Conservation (phyloP, 129 eudicot genomes). For the Flaveria bidentis region DNA sequence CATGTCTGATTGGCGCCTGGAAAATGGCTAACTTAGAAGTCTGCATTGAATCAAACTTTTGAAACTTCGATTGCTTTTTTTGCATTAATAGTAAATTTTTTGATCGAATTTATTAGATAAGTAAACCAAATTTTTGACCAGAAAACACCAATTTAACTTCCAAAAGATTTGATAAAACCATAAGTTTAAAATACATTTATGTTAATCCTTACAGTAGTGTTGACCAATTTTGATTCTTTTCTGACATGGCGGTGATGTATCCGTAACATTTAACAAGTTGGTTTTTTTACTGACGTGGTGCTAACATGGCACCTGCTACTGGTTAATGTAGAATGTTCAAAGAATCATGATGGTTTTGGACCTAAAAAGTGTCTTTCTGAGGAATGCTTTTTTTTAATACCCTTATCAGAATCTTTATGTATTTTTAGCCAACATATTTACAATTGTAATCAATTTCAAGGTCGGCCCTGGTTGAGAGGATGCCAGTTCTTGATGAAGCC, state of each 20-base stretch:
- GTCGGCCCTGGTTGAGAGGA: conserved; percentile 80
- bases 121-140: neutral
- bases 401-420: conserved; percentile 3
- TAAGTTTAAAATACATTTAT: neutral
- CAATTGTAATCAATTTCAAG: conserved; percentile 44
- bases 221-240: conserved; percentile 3
- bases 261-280: neutral
- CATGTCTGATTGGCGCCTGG: conserved; percentile 6
- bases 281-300: conserved; percentile 18
- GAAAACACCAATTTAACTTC: neutral
- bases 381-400: neutral
- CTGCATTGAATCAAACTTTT: neutral
- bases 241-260: conserved; percentile 7
- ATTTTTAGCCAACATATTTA: conserved; percentile 19
- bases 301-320: neutral
- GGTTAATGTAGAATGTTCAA: neutral
- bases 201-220: neutral
- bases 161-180: neutral
- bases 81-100: neutral
- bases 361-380: neutral
- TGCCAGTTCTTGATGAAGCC: conserved; percentile 98
- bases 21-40: neutral
- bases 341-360: neutral
- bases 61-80: neutral
- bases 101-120: neutral